These are phyloP conservation scores for Logfia minima DNA, from an alignment of 129 eudicot genomes.

Conservation along the genomic window DNA sequence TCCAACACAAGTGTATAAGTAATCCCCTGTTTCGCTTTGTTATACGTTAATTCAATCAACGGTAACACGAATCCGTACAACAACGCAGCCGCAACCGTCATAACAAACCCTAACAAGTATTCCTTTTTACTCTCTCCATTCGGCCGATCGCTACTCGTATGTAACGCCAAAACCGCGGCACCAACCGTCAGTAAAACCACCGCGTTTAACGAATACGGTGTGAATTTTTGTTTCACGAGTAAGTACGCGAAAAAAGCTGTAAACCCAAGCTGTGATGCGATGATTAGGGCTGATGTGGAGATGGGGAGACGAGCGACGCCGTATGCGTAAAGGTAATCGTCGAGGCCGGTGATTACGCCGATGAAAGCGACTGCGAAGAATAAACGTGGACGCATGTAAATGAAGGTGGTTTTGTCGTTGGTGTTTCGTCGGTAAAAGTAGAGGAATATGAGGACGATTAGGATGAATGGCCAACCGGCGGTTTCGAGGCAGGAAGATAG, in stretches of 20 bases:
- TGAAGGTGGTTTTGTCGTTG: not conserved
- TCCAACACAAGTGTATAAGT: constrained; percentile 42
- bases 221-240: constrained; percentile 45
- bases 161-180: constrained; percentile 39
- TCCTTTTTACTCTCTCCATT: constrained; percentile 37
- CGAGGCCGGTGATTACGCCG: constrained; percentile 31
- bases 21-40: constrained; percentile 30
- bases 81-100: constrained; percentile 29
- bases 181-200: constrained; percentile 37
- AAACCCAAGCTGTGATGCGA: constrained; percentile 43
- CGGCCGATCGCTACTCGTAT: constrained; percentile 43
- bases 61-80: constrained; percentile 35
- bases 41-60: constrained; percentile 32
- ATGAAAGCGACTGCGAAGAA: constrained; percentile 10
- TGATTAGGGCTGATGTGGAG: constrained; percentile 30
- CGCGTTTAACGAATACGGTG: constrained; percentile 40
- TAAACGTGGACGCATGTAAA: constrained; percentile 20
- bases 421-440: constrained; percentile 23
- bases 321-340: constrained; percentile 30
- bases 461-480: constrained; percentile 30
- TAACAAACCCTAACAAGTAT: constrained; percentile 34
- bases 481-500: constrained; percentile 30
- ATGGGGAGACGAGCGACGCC: constrained; percentile 30
- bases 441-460: constrained; percentile 13
- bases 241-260: constrained; percentile 40